These are phyloP conservation scores for Hydnum rufescens DNA, from an alignment of 768 basidiomycete genomes.

Conservation along the genomic window DNA sequence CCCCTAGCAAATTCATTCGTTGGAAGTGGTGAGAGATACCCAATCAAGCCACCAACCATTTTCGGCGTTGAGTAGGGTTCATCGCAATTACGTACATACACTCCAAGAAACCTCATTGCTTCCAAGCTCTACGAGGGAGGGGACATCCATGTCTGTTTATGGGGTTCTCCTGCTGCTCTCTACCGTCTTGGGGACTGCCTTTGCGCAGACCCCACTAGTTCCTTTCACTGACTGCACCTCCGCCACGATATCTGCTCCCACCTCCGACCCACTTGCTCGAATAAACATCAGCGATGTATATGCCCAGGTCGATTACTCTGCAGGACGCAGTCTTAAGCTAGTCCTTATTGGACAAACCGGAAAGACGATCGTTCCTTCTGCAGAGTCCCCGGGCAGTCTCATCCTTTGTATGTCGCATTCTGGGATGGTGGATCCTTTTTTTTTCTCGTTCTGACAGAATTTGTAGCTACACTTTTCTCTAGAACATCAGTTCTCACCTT, in stretches of 20 bases:
- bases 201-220: neutral
- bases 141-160: no score
- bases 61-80: no score
- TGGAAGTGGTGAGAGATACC: no score
- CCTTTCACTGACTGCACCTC: neutral
- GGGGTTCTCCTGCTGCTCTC: no score
- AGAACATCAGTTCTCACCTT: neutral
- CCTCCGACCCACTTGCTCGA: neutral
- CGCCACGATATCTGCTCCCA: neutral
- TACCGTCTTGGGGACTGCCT: no score
- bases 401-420: neutral
- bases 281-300: neutral
- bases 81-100: no score
- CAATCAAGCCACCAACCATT: no score
- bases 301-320: neutral
- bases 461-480: neutral
- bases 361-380: neutral
- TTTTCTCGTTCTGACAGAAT: neutral
- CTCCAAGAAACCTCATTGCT: no score
- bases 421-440: neutral
- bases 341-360: neutral
- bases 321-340: neutral
- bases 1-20: no score
- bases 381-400: neutral
- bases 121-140: no score